Base-by-base conservation (phyloP, 139 green algal species). In the Auxenochlorella protothecoides region DNA sequence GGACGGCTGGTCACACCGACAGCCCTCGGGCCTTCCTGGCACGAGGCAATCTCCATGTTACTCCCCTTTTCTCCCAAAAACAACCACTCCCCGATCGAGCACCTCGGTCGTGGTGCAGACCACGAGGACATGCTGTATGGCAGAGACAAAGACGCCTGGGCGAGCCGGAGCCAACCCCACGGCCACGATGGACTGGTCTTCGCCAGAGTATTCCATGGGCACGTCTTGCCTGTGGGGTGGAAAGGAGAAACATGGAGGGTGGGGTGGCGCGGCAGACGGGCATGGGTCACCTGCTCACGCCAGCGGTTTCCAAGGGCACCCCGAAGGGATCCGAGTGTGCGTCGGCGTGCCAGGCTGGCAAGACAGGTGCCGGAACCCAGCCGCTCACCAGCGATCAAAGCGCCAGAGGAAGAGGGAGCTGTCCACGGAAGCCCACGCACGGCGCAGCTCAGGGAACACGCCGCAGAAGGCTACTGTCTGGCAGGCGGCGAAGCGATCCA, bases 391-490 rank as follows among this genome's bases (percentile, higher is more conserved):
- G 12, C 76, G 78, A 75, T 96, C 90, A 63, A 92, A 90, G 16
- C 89, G 85, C 92, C 92, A 97, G 5, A 97, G 76, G 77, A 94
- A 97, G 3, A 97, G 79, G 2, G 83, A 85, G 81, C 93, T 93
- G 80, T 97, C 91, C 0, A 97, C 86, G 11, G 86, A 91, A 2
- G 91, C 92, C 93, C 93, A 98, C 7, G 91, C 92, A 6, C 86
- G 82, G 5, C 83, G 65, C 71, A 97, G 91, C 5, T 85, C 66
- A 0, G 92, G 87, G 67, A 98, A 96, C 15, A 95, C 78, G 52
- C 93, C 93, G 71, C 88, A 96, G 78, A 96, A 94, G 76, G 89
- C 93, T 68, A 93, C 92, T 6, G 84, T 86, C 72, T 91, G 84
- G 77, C 87, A 90, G 13, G 82, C 74, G 4, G 79, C 77, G 78